Conservation (phyloP, 2,329 filamentous ascomycete genomes). For the Dichotomopilus funicola region DNA sequence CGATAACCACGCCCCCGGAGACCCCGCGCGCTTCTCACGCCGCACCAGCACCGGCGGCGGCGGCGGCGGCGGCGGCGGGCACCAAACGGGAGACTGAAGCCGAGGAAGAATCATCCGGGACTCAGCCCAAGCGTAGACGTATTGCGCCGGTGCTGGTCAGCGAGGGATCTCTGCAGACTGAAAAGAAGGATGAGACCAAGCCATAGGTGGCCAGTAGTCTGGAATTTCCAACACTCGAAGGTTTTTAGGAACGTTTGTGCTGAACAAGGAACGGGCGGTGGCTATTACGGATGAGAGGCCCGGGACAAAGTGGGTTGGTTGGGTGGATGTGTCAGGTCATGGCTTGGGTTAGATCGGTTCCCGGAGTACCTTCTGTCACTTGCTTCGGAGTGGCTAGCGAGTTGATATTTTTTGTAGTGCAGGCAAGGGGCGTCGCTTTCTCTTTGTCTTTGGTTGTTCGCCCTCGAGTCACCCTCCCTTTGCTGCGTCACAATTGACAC, state of each 20-base stretch:
- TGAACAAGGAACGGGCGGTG: background rate
- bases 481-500: background rate
- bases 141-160: constrained; percentile 61
- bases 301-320: background rate
- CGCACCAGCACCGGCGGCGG: constrained; percentile 32
- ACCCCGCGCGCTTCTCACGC: constrained; percentile 64
- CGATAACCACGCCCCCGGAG: constrained; percentile 83
- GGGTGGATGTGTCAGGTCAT: background rate
- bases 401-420: background rate
- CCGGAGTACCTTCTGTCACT: background rate
- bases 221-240: background rate
- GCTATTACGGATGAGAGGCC: too few relatives aligned
- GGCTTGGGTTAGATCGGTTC: background rate
- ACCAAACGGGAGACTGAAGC: constrained; percentile 53
- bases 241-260: background rate
- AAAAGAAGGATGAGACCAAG: constrained; percentile 2
- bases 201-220: background rate
- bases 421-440: background rate
- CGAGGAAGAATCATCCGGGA: constrained; percentile 41
- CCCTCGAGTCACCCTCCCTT: background rate
- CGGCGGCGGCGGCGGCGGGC: constrained; percentile 27
- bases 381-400: background rate
- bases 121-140: constrained; percentile 60
- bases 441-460: background rate
- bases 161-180: constrained; percentile 9